phyloP scores from a whole-genome alignment of 2,329 filamentous ascomycete species.

The Fusarium sarcochroum region DNA sequence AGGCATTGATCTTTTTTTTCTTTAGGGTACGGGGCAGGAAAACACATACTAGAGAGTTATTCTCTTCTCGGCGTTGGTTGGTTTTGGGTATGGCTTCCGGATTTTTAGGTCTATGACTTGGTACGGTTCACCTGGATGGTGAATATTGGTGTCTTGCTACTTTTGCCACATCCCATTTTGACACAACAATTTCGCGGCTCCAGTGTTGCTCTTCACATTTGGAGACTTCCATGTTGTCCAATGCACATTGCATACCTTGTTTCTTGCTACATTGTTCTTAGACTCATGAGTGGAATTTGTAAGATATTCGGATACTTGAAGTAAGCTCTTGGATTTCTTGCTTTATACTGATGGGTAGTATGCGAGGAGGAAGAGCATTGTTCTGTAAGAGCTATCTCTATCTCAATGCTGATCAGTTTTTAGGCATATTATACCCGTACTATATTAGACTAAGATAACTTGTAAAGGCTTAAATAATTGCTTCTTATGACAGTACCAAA shows the following conservation, averaged over 20 bases:
- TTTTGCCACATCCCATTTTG: background rate
- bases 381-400: too few relatives aligned
- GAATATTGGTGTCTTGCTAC: background rate
- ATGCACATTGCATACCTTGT: background rate
- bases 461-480: too few relatives aligned
- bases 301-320: too few relatives aligned
- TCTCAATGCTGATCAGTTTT: too few relatives aligned
- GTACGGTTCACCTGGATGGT: constrained; percentile 7
- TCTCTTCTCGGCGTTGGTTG: constrained; percentile 17
- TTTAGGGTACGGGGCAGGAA: background rate
- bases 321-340: too few relatives aligned
- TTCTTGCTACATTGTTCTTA: background rate
- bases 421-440: too few relatives aligned
- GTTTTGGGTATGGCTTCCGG: constrained; percentile 1
- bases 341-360: too few relatives aligned
- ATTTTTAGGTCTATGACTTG: background rate
- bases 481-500: too few relatives aligned
- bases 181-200: background rate
- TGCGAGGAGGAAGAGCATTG: too few relatives aligned
- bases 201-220: background rate
- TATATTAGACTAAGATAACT: too few relatives aligned
- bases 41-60: constrained; percentile 6
- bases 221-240: background rate
- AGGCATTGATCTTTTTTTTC: constrained; percentile 2
- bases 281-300: too few relatives aligned